Conservation (phyloP, 768 basidiomycete species). For the Hygrocybe punicea region DNA sequence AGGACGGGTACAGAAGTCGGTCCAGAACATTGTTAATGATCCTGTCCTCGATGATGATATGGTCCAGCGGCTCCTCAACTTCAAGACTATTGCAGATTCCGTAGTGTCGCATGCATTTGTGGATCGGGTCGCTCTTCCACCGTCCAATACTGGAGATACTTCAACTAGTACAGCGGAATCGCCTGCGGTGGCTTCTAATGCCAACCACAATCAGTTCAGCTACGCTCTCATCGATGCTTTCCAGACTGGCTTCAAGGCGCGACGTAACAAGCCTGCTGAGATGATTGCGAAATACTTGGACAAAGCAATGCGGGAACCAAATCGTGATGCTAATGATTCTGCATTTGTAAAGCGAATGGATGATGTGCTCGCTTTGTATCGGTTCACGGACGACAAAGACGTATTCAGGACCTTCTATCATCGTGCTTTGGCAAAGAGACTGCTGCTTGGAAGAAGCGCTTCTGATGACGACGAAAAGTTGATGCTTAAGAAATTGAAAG, state of each 20-base stretch:
- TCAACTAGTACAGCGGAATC: constrained; percentile 8
- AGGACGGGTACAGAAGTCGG: constrained; percentile 42
- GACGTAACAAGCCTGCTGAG: constrained; percentile 83
- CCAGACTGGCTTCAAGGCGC: constrained; percentile 64
- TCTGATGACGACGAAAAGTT: constrained; percentile 83
- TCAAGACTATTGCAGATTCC: constrained; percentile 58
- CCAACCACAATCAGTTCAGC: constrained; percentile 52
- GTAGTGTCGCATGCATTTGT: constrained; percentile 53
- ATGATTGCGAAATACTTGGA: constrained; percentile 92
- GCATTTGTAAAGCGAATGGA: constrained; percentile 65
- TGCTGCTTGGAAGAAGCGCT: constrained; percentile 81
- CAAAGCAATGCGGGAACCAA: constrained; percentile 80
- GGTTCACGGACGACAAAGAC: constrained; percentile 89
- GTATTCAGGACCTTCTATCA: constrained; percentile 93
- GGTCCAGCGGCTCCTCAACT: constrained; percentile 67
- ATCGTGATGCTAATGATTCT: constrained; percentile 60
- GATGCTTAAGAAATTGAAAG: constrained; percentile 82
- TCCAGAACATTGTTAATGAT: constrained; percentile 66
- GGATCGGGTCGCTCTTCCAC: constrained; percentile 31
- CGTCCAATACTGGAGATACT: constrained; percentile 14
- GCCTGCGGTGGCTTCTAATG: constrained; percentile 33
- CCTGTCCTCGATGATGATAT: constrained; percentile 64
- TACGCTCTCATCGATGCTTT: constrained; percentile 76
- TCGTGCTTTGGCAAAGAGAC: constrained; percentile 79
- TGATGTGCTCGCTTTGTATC: constrained; percentile 67